These are phyloP conservation scores for Tolypocladium ophioglossoides DNA, from an alignment of 2,329 filamentous ascomycete species.

Conservation along the genomic window DNA sequence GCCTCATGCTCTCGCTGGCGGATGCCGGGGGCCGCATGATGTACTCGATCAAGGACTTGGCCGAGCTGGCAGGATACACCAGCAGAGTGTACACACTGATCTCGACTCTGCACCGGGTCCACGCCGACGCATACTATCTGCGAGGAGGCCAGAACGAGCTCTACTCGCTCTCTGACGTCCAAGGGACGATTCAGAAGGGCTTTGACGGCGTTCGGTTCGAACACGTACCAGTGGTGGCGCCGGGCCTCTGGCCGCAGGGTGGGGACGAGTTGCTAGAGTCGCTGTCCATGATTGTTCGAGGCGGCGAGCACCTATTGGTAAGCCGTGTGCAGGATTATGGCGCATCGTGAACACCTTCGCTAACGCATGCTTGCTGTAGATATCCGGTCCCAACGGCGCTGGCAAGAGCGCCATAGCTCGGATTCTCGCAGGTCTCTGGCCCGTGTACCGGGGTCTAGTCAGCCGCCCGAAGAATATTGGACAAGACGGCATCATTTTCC, in stretches of 20 bases:
- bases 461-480: slow-evolving; percentile 73
- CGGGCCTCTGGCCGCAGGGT: slow-evolving; percentile 75
- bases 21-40: slow-evolving; percentile 97
- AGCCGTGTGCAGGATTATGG: slow-evolving; percentile 9
- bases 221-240: slow-evolving; percentile 85
- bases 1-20: slow-evolving; percentile 92
- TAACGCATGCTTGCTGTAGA: slow-evolving; percentile 28
- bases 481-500: slow-evolving; percentile 93
- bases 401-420: slow-evolving; percentile 86
- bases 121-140: slow-evolving; percentile 77
- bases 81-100: slow-evolving; percentile 93
- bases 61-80: slow-evolving; percentile 90
- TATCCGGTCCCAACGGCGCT: slow-evolving; percentile 89
- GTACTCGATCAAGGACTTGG: slow-evolving; percentile 98
- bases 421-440: slow-evolving; percentile 88
- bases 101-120: slow-evolving; percentile 85
- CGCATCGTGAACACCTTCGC: not conserved
- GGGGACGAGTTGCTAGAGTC: slow-evolving; percentile 87
- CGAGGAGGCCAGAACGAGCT: slow-evolving; percentile 60
- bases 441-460: slow-evolving; percentile 85
- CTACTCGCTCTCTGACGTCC: slow-evolving; percentile 81
- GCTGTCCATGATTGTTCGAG: slow-evolving; percentile 78
- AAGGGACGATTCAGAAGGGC: slow-evolving; percentile 87
- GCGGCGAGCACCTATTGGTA: slow-evolving; percentile 79
- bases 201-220: slow-evolving; percentile 93